Base-by-base conservation (phyloP, 345 rosid genomes). In the Citropsis articulata region DNA sequence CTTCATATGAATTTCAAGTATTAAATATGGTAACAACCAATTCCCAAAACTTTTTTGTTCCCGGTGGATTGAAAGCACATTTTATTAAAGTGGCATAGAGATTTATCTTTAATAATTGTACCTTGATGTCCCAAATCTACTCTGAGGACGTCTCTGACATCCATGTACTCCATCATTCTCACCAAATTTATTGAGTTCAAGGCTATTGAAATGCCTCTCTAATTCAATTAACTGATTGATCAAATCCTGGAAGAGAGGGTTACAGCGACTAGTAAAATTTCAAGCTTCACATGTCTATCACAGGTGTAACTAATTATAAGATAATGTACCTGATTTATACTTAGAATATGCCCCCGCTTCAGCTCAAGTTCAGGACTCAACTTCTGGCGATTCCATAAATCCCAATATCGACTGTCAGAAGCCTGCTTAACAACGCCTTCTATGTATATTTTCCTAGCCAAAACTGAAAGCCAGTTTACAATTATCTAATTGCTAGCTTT, bases 391-490 rank as follows among this genome's bases (percentile, higher is more conserved):
- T 89, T 89, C 99, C 98, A 94, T 40, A 94, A 89, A 65, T 96
- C 97, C 97, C 92, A 89, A 78, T 92, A 94, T 70, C 78, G 91
- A 71, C 83, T 79, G 82, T 96, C 97, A 69, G 90, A 89, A 80
- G 97, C 90, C 91, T 96, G 99, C 85, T 91, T 92, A 62, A 90
- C 80, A 80, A 92, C 84, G 72, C 94, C 97, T 81, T 96, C 95
- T 80, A 92, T 73, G 72, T 89, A 88, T 83, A 85, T 80, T 87
- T 88, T 92, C 86, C 89, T 91, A 59, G 95, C 94, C 93, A 92
- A 80, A 80, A 89, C 99, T 95, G 90, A 81, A 81, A 86, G 59
- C 76, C 87, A 79, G 38, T 67, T 35, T 78, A 82, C 33, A 40
- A 73, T 57, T 38, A 60, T 35, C 24, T 50, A 31, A 13, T 53